Evolutionary conservation across 2,329 filamentous ascomycete genomes (phyloP), one percentile per base, ranked within the genome.

Genomic region (Trichocomaceae sp.): DNA sequence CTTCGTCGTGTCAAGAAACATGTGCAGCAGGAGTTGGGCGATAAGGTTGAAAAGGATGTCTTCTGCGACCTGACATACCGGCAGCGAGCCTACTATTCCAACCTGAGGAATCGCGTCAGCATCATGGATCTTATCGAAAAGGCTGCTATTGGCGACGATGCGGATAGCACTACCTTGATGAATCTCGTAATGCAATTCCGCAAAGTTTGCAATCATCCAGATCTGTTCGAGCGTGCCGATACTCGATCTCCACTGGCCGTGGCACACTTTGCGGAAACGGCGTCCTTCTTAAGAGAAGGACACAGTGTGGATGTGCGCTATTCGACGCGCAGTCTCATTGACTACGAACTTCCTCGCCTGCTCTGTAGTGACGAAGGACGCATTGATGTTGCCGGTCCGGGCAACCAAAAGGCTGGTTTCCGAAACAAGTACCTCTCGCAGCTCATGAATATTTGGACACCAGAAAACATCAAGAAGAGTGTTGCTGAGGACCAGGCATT

Each of bases 161-260:
- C 92, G 64, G 93, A 97, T 68, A 95, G 89, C 35, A 91, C 92
- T 41, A 97, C 92, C 1, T 75, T 99, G 65, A 97, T 99, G 93
- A 99, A 99, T 72, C 79, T 99, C 61, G 93, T 99, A 60, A 99
- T 99, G 93, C 93, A 99, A 74, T 99, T 99, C 82, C 84, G 93
- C 64, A 99, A 99, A 75, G 93, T 99, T 55, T 99, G 93, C 77
- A 99, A 99, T 67, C 93, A 99, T 69, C 93, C 93, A 0, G 93
- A 99, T 73, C 75, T 99, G 33, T 99, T 99, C 63, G 91, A 99
- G 72, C 86, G 93, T 46, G 91, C 92, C 9, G 92, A 97, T 58
- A 95, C 90, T 8, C 86, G 83, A 22, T 96, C 91, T 8, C 90
- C 93, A 0, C 86, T 92, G 64, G 87, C 89, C 0, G 84, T 87